Evolutionary conservation across 306 rosid genomes (phyloP).

Genomic region (Sophora flavescens): DNA sequence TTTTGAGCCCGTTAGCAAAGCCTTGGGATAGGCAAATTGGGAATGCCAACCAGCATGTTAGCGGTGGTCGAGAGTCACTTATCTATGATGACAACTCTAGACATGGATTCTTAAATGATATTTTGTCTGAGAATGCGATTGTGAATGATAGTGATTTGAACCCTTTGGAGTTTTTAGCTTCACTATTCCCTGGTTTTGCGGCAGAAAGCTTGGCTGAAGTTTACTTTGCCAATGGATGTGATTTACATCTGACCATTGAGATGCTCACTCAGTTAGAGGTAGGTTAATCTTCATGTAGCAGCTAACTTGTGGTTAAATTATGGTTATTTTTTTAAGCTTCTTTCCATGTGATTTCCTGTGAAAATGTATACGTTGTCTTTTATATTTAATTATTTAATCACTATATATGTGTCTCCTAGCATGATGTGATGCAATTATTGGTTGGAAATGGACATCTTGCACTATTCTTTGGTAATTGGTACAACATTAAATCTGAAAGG

Average conservation of each 20-base stretch:
- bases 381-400: background rate
- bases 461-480: slow-evolving; percentile 35
- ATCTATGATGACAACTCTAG: slow-evolving; percentile 67
- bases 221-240: slow-evolving; percentile 84
- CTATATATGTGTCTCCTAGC: slow-evolving; percentile 22
- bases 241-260: slow-evolving; percentile 82
- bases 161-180: slow-evolving; percentile 82
- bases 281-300: slow-evolving; percentile 37
- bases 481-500: slow-evolving; percentile 15
- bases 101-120: slow-evolving; percentile 70
- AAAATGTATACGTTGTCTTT: background rate
- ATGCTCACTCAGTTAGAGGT: slow-evolving; percentile 99
- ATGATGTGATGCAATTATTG: slow-evolving; percentile 37
- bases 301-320: slow-evolving; percentile 30
- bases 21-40: slow-evolving; percentile 81
- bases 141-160: slow-evolving; percentile 70
- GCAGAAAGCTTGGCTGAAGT: slow-evolving; percentile 93
- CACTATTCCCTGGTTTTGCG: slow-evolving; percentile 93
- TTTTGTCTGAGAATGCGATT: slow-evolving; percentile 66
- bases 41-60: slow-evolving; percentile 58
- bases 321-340: slow-evolving; percentile 11
- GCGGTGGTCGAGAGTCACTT: slow-evolving; percentile 62
- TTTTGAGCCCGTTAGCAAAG: slow-evolving; percentile 62
- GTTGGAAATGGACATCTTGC: slow-evolving; percentile 36
- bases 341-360: background rate